Evolutionary conservation across 2,329 filamentous ascomycete genomes (phyloP).

Genomic region (Ascochyta rabiei): DNA sequence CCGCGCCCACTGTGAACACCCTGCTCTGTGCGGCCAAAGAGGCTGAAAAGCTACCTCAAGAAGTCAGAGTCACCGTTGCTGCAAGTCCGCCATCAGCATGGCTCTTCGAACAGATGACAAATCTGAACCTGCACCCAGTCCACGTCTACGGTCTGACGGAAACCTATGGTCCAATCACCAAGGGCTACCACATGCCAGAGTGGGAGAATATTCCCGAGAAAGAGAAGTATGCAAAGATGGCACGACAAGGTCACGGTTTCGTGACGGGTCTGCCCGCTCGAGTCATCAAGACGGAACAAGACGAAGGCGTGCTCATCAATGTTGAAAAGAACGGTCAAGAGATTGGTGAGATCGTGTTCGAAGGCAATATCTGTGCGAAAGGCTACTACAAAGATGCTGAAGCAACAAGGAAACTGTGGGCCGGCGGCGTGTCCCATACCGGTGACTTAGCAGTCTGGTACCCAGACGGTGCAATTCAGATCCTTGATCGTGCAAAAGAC

Average conservation of each 20-base stretch:
- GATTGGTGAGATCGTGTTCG: constrained; percentile 84
- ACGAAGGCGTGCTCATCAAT: constrained; percentile 69
- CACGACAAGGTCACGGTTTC: constrained; percentile 91
- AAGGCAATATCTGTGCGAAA: constrained; percentile 88
- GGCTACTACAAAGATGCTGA: constrained; percentile 91
- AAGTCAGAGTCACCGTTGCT: constrained; percentile 88
- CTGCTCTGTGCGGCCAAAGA: constrained; percentile 81
- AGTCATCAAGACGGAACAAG: constrained; percentile 79
- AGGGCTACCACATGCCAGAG: constrained; percentile 83
- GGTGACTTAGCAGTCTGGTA: constrained; percentile 95
- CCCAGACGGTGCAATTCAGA: constrained; percentile 86
- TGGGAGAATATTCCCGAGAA: constrained; percentile 78
- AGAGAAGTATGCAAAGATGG: constrained; percentile 89
- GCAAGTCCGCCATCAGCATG: constrained; percentile 88
- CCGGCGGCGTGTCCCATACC: constrained; percentile 83
- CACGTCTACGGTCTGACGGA: constrained; percentile 90
- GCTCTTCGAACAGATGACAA: constrained; percentile 91
- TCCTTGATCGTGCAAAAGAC: constrained; percentile 92
- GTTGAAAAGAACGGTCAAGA: constrained; percentile 74
- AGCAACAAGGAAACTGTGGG: constrained; percentile 85
- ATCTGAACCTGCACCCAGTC: constrained; percentile 83
- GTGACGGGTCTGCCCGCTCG: constrained; percentile 80
- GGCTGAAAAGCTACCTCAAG: constrained; percentile 70
- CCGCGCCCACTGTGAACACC: constrained; percentile 95
- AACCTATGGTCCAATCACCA: constrained; percentile 95